Evolutionary conservation across 257 asterid genomes (phyloP).

Genomic region (Solanum tarapatanum): DNA sequence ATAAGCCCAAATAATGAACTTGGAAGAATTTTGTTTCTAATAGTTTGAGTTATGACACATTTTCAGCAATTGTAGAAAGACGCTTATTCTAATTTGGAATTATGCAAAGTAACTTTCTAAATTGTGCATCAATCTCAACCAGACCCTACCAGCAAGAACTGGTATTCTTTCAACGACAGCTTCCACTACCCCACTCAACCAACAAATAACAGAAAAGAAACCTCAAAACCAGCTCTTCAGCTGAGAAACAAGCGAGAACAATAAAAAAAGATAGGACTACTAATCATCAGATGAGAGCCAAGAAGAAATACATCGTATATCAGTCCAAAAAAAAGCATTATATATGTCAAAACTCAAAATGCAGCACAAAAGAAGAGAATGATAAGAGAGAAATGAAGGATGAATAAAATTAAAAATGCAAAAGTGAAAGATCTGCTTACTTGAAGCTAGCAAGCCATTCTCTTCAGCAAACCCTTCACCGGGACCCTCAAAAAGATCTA

Average conservation of each 20-base stretch:
- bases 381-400: background rate
- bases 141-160: background rate
- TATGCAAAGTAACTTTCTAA: background rate
- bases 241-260: background rate
- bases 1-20: background rate
- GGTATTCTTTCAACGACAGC: background rate
- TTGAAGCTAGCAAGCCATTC: slow-evolving; percentile 79
- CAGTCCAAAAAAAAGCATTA: background rate
- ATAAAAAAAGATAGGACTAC: background rate
- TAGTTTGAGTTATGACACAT: background rate
- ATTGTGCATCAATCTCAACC: background rate
- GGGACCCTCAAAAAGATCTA: slow-evolving; percentile 93
- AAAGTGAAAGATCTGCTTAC: slow-evolving; percentile 31
- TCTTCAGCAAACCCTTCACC: slow-evolving; percentile 89
- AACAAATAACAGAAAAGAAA: background rate
- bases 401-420: background rate
- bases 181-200: background rate
- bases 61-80: background rate
- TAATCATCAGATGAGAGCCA: background rate
- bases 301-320: background rate
- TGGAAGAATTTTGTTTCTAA: background rate
- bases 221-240: background rate
- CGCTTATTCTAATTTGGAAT: background rate
- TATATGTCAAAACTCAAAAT: background rate
- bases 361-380: background rate